Evolutionary conservation across 441 rosid genomes (phyloP).

Genomic region (Viola pubescens): DNA sequence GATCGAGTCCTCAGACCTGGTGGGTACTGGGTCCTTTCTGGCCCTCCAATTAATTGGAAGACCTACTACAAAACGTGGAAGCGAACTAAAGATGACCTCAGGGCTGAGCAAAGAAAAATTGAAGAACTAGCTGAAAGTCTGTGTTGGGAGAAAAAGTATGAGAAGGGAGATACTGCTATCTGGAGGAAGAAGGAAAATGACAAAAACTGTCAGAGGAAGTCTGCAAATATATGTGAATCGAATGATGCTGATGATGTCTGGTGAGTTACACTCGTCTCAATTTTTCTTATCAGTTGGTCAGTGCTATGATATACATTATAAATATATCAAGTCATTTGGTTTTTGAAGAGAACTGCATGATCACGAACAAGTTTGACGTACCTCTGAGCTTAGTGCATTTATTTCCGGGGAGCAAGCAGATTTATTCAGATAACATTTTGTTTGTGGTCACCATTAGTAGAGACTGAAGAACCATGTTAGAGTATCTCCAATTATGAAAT

Average conservation of each 20-base stretch:
- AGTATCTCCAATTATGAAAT: too few species aligned
- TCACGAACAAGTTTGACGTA: neutral
- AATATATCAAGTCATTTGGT: neutral
- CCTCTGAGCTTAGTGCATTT: neutral
- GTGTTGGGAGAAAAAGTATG: slow-evolving; percentile 95
- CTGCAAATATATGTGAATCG: slow-evolving; percentile 50
- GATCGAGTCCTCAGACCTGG: slow-evolving; percentile 91
- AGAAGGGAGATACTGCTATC: slow-evolving; percentile 79
- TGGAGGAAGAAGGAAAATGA: slow-evolving; percentile 57
- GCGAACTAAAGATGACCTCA: slow-evolving; percentile 58
- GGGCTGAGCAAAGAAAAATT: slow-evolving; percentile 63
- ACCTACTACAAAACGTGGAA: slow-evolving; percentile 75
- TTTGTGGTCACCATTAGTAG: too few species aligned
- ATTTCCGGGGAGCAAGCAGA: neutral
- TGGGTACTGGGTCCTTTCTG: slow-evolving; percentile 87
- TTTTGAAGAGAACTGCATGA: neutral
- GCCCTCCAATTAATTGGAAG: slow-evolving; percentile 92
- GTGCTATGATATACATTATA: neutral
- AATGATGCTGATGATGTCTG: slow-evolving; percentile 67
- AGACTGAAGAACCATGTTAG: too few species aligned
- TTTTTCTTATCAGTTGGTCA: neutral
- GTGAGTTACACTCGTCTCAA: slow-evolving; percentile 32
- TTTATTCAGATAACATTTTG: too few species aligned
- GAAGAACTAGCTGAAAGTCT: slow-evolving; percentile 71
- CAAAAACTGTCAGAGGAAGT: slow-evolving; percentile 45